phyloP scores from a whole-genome alignment of 345 rosid species.

The Citropsis articulata region DNA sequence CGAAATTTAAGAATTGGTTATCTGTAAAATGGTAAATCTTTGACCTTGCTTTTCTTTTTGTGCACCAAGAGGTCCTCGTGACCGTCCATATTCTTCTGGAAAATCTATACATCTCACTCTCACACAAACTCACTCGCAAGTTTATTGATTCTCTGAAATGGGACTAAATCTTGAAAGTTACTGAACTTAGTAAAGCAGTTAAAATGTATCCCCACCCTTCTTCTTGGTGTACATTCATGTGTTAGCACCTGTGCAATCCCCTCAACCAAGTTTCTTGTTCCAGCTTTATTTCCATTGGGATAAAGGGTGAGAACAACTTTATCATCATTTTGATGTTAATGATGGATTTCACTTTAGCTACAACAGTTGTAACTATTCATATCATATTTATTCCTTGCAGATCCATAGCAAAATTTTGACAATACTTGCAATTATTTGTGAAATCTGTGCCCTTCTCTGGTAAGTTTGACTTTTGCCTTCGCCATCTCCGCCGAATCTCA shows the following conservation, averaged over 20 bases:
- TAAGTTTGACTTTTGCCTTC: conserved; percentile 33
- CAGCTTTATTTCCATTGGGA: background rate
- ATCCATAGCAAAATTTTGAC: conserved; percentile 80
- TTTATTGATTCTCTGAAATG: background rate
- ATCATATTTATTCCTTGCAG: conserved; percentile 42
- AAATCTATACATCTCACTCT: too few relatives aligned
- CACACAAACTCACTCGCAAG: background rate
- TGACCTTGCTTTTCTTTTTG: background rate
- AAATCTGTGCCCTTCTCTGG: conserved; percentile 88
- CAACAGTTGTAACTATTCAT: background rate
- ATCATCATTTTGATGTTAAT: background rate
- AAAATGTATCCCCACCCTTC: background rate
- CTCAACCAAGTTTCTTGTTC: background rate
- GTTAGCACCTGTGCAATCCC: background rate
- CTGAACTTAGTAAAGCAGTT: background rate
- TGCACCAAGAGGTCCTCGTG: background rate
- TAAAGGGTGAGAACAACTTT: background rate
- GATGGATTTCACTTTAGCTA: background rate
- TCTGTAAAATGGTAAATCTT: background rate
- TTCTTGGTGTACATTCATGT: background rate
- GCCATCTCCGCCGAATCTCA: background rate
- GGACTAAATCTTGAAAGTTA: background rate
- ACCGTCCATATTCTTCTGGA: background rate
- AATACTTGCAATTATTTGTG: conserved; percentile 67
- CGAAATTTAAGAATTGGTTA: background rate